phyloP scores from a whole-genome alignment of 2,329 filamentous ascomycete species.

The Aspergillus spinulosporus region DNA sequence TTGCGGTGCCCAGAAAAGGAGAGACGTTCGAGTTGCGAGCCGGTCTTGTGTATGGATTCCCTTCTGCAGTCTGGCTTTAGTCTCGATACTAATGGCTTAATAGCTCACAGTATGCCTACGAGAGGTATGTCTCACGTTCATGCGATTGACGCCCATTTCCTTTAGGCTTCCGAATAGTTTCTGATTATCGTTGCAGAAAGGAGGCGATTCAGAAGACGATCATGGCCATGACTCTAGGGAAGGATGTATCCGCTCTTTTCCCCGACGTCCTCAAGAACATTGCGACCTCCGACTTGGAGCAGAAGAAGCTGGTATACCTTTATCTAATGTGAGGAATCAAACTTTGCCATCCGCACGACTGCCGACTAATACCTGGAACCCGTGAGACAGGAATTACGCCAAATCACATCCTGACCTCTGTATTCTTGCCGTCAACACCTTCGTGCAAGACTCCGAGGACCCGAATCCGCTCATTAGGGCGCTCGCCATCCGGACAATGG shows the following conservation, averaged over 20 bases:
- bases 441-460: constrained; percentile 98
- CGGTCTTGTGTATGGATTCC: constrained; percentile 67
- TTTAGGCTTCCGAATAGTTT: constrained; percentile 1
- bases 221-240: constrained; percentile 99
- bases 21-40: constrained; percentile 97
- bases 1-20: constrained; percentile 89
- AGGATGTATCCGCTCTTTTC: constrained; percentile 96
- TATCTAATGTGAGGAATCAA: constrained; percentile 77
- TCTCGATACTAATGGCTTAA: constrained; percentile 37
- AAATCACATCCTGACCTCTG: constrained; percentile 98
- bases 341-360: background rate
- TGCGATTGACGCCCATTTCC: background rate
- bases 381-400: constrained; percentile 80
- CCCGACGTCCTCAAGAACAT: constrained; percentile 99
- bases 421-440: constrained; percentile 98
- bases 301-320: constrained; percentile 99
- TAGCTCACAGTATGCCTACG: constrained; percentile 97
- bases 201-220: constrained; percentile 99
- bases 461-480: constrained; percentile 94
- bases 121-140: constrained; percentile 58
- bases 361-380: constrained; percentile 22
- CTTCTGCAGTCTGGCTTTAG: constrained; percentile 14
- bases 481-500: constrained; percentile 96
- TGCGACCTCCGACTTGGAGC: constrained; percentile 87
- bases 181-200: constrained; percentile 60